Conservation (phyloP, 768 basidiomycete species). For the Boletus rex-veris region DNA sequence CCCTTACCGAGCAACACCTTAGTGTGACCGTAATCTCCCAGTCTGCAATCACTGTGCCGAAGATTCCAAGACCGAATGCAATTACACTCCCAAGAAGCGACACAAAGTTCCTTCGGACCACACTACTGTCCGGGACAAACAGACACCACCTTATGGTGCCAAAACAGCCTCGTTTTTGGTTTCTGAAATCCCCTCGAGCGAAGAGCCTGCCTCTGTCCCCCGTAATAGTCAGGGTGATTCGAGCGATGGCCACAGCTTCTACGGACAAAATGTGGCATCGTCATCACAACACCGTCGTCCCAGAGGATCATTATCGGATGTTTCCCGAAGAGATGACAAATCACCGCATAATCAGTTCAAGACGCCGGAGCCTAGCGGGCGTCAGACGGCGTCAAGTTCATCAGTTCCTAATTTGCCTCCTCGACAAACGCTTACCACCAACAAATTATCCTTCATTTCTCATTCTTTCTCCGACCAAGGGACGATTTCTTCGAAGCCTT, state of each 20-base stretch:
- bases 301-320: slow-evolving; percentile 25
- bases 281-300: slow-evolving; percentile 27
- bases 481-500: slow-evolving; percentile 37
- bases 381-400: slow-evolving; percentile 11
- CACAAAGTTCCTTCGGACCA: slow-evolving; percentile 51
- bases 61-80: slow-evolving; percentile 55
- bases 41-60: slow-evolving; percentile 63
- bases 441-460: slow-evolving; percentile 43
- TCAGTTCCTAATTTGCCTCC: slow-evolving; percentile 24
- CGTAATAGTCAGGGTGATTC: slow-evolving; percentile 23
- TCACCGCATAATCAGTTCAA: slow-evolving; percentile 14
- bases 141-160: slow-evolving; percentile 39
- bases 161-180: slow-evolving; percentile 50
- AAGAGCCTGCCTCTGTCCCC: slow-evolving; percentile 22
- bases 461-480: slow-evolving; percentile 40
- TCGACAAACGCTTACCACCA: slow-evolving; percentile 22
- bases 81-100: slow-evolving; percentile 71
- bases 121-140: slow-evolving; percentile 34
- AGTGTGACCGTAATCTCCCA: slow-evolving; percentile 74
- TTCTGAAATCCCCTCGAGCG: slow-evolving; percentile 37
- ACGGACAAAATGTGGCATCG: slow-evolving; percentile 46
- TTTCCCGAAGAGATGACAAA: slow-evolving; percentile 14
- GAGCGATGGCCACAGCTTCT: slow-evolving; percentile 39
- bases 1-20: slow-evolving; percentile 4
- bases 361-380: slow-evolving; percentile 26